Percentiles rank a stretch among this genome's conserved stretches.
Conservation (phyloP, 169 alveolate species). For the Plasmodium reichenowi region DNA sequence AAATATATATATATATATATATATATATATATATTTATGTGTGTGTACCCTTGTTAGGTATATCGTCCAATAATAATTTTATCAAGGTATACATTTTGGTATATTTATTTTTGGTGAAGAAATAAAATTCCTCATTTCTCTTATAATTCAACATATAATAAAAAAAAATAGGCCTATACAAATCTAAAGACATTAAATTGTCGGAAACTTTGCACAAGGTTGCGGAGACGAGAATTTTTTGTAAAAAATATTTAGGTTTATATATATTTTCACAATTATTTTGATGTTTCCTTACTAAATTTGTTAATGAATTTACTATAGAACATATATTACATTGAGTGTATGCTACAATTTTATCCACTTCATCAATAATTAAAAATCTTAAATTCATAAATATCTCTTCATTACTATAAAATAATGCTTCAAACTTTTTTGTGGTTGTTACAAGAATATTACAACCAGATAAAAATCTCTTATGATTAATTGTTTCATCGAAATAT, state of each 20-base stretch:
- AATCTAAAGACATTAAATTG: constrained; percentile 55
- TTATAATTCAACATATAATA: constrained; percentile 36
- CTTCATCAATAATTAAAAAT: constrained; percentile 80
- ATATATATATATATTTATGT: background rate
- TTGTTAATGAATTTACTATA: constrained; percentile 48
- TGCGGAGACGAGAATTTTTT: constrained; percentile 57
- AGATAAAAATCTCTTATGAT: constrained; percentile 12
- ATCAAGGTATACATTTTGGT: constrained; percentile 22
- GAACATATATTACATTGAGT: constrained; percentile 20
- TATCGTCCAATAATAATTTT: constrained; percentile 8
- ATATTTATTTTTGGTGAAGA: constrained; percentile 8
- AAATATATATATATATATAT: background rate
- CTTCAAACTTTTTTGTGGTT: constrained; percentile 70
- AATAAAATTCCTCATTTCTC: constrained; percentile 65
- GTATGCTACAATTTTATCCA: constrained; percentile 74
- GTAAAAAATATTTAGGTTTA: constrained; percentile 58
- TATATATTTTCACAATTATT: constrained; percentile 14
- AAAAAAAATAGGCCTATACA: constrained; percentile 72
- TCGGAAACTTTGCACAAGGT: constrained; percentile 69
- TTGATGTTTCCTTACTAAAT: constrained; percentile 41
- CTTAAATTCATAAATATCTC: constrained; percentile 60
- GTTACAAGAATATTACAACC: constrained; percentile 42
- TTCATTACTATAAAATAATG: constrained; percentile 67
- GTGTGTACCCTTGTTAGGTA: constrained; percentile 16
- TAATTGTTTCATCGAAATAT: constrained; percentile 52